Percentiles rank a stretch among this genome's conserved stretches.
Conservation (phyloP, 2,329 filamentous ascomycete genomes). For the Alternaria triticimaculans region DNA sequence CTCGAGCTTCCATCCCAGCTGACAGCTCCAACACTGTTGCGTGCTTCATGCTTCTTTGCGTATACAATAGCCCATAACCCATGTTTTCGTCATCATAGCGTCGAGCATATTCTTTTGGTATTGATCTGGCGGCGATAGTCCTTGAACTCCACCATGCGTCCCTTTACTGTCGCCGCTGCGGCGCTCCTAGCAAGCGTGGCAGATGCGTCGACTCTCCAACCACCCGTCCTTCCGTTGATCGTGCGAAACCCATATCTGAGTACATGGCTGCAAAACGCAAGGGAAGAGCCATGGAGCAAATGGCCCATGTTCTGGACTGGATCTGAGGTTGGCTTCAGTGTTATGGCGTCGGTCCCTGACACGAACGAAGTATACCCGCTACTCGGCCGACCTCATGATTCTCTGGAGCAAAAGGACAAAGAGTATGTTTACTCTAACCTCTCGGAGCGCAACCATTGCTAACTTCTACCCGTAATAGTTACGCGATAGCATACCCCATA, state of each 20-base stretch:
- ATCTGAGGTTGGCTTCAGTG: constrained; percentile 67
- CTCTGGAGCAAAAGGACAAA: constrained; percentile 53
- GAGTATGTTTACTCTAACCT: constrained; percentile 41
- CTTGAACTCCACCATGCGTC: constrained; percentile 35
- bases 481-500: constrained; percentile 63
- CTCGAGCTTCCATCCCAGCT: constrained; percentile 25
- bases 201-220: constrained; percentile 61
- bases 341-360: constrained; percentile 67
- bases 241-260: constrained; percentile 60
- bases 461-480: constrained; percentile 43
- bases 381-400: constrained; percentile 70
- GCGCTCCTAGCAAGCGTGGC: constrained; percentile 52
- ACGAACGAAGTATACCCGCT: constrained; percentile 68
- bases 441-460: not conserved
- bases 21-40: constrained; percentile 19
- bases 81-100: not conserved
- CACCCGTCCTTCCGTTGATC: constrained; percentile 59
- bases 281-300: constrained; percentile 76
- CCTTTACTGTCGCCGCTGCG: constrained; percentile 25
- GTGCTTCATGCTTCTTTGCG: not conserved
- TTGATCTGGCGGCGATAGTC: not conserved
- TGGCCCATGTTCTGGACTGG: constrained; percentile 91
- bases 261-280: constrained; percentile 67
- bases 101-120: constrained; percentile 2
- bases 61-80: not conserved